A percentile compares a stretch with the other conserved stretches of the same genome.
Conservation (phyloP, 768 basidiomycete genomes). For the Hypsizygus marmoreus region DNA sequence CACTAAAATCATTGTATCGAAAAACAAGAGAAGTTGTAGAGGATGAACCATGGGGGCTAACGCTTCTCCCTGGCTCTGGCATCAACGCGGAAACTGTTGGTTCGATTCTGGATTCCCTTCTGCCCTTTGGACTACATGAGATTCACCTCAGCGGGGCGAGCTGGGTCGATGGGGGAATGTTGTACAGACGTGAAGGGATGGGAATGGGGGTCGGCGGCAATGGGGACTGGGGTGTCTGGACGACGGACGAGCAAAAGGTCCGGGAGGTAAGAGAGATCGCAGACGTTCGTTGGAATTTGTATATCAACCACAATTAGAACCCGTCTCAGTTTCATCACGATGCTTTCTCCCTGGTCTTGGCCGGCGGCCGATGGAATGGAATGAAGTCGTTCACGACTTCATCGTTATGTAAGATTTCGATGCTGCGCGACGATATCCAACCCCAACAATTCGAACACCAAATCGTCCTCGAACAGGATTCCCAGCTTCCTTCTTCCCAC, state of each 20-base stretch:
- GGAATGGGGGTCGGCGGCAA: slow-evolving; percentile 63
- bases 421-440: too few species aligned
- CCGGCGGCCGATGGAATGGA: too few species aligned
- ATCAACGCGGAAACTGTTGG: slow-evolving; percentile 61
- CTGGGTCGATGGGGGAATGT: slow-evolving; percentile 60
- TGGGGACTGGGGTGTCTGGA: slow-evolving; percentile 71
- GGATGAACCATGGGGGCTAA: slow-evolving; percentile 41
- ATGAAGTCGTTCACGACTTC: too few species aligned
- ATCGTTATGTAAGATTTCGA: too few species aligned
- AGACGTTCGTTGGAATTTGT: slow-evolving; percentile 36
- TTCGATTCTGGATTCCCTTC: slow-evolving; percentile 47
- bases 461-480: too few species aligned
- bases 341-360: slow-evolving; percentile 1
- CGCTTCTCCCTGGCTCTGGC: slow-evolving; percentile 76
- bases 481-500: too few species aligned
- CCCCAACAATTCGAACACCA: too few species aligned
- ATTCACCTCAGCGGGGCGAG: slow-evolving; percentile 75
- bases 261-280: slow-evolving; percentile 50
- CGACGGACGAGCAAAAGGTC: slow-evolving; percentile 54
- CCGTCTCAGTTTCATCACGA: neutral
- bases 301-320: slow-evolving; percentile 13
- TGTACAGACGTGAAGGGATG: slow-evolving; percentile 56
- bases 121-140: slow-evolving; percentile 62
- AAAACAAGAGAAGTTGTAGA: slow-evolving; percentile 35
- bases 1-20: slow-evolving; percentile 41